Evolutionary conservation across 495 filamentous ascomycete species (phyloP), one percentile per base, ranked within the genome.

Genomic region (Aspergillus sclerotioniger): DNA sequence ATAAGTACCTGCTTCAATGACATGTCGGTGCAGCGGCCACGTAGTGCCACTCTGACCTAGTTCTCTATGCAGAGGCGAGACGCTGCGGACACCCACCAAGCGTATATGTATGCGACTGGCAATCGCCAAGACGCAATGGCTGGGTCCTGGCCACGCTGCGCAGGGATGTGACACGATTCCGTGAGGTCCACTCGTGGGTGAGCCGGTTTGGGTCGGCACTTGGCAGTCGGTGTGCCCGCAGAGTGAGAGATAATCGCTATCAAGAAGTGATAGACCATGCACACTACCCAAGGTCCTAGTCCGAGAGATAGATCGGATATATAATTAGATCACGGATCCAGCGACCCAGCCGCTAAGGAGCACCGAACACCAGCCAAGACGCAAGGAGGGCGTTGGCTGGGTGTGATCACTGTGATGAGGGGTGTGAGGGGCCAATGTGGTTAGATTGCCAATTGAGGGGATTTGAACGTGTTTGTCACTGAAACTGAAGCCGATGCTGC

Each of bases 1-100:
- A 31, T 16, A 56, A 83, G 69, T 67, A 90, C 88, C 81, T 90
- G 87, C 71, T 91, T 91, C 70, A 91, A 70, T 65, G 87, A 91
- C 88, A 91, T 66, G 29, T 46, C 12, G 50, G 46, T 39, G 43
- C 48, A 51, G 41, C 54, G 50, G 55, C 56, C 16, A 54, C 35
- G 51, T 51, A 45, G 57, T 62, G 49, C 28, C 49, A 41, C 59
- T 35, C 50, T 53, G 45, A 25, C 52, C 46, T 52, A 55, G 54
- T 41, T 28, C 39, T 35, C 20, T 17, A 31, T 25, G 48, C 49
- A 49, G 54, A 49, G 47, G 32, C 35, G 51, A 46, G 46, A 51
- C 50, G 39, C 35, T 53, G 31, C 46, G 53, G 39, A 54, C 25
- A 46, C 29, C 35, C 35, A 49, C 51, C 43, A 47, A 57, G 43